A percentile compares a stretch with the other conserved stretches of the same genome.
phyloP scores from a whole-genome alignment of 306 rosid genomes.

The apple (Malus domestica) region DNA sequence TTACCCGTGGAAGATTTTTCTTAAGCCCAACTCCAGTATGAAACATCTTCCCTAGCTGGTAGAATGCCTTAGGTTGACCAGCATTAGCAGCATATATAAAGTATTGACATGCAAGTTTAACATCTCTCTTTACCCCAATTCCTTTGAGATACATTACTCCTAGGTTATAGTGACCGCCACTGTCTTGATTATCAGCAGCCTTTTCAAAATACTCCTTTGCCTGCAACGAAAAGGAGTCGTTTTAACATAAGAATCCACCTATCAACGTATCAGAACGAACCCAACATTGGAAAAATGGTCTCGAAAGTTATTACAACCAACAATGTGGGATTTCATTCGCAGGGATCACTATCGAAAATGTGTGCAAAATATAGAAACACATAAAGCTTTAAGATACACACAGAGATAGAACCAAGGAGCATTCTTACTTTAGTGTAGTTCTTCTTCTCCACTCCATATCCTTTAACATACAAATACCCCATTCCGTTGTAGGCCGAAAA shows the following conservation, averaged over 20 bases:
- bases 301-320: neutral
- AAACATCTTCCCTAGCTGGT: slow-evolving; percentile 97
- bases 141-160: slow-evolving; percentile 97
- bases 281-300: neutral
- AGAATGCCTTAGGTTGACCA: slow-evolving; percentile 97
- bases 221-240: slow-evolving; percentile 21
- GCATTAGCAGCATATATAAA: slow-evolving; percentile 75
- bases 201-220: slow-evolving; percentile 94
- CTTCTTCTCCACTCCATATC: slow-evolving; percentile 82
- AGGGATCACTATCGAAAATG: neutral
- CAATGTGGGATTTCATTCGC: neutral
- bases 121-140: slow-evolving; percentile 85
- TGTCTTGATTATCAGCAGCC: slow-evolving; percentile 69
- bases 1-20: slow-evolving; percentile 74
- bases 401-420: slow-evolving; percentile 3
- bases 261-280: neutral
- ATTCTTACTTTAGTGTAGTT: slow-evolving; percentile 74
- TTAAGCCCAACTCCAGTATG: slow-evolving; percentile 90
- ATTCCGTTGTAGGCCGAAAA: slow-evolving; percentile 90
- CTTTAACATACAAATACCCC: slow-evolving; percentile 90
- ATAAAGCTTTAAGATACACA: neutral
- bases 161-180: slow-evolving; percentile 88
- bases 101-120: slow-evolving; percentile 59
- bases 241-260: slow-evolving; percentile 1
- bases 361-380: neutral